phyloP scores from a whole-genome alignment of 192 early-diverging fungal species.

The Coemansia erecta region DNA sequence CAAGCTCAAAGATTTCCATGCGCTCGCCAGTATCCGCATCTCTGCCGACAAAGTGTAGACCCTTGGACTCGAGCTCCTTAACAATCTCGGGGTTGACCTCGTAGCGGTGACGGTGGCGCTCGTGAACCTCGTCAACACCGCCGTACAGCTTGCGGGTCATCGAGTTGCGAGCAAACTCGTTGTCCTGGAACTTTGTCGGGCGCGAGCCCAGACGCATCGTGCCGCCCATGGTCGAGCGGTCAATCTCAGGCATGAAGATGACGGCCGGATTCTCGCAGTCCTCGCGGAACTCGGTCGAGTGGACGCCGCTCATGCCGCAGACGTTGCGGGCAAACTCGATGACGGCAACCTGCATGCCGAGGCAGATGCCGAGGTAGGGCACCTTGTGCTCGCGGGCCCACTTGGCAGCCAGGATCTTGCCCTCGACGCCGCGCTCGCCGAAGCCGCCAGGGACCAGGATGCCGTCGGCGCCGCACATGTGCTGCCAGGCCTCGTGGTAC shows the following conservation, averaged over 20 bases:
- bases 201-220: constrained; percentile 95
- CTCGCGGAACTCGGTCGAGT: constrained; percentile 83
- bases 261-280: constrained; percentile 75
- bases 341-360: constrained; percentile 95
- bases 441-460: constrained; percentile 98
- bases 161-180: constrained; percentile 56
- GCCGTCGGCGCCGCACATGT: constrained; percentile 82
- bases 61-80: constrained; percentile 69
- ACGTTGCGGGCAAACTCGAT: constrained; percentile 97
- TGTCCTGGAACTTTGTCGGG: constrained; percentile 76
- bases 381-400: constrained; percentile 97
- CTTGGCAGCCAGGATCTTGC: constrained; percentile 91
- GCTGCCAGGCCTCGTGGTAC: constrained; percentile 95
- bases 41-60: constrained; percentile 85
- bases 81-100: constrained; percentile 94
- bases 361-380: constrained; percentile 97
- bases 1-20: constrained; percentile 95
- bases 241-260: constrained; percentile 98
- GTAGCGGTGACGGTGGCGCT: constrained; percentile 97
- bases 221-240: constrained; percentile 86
- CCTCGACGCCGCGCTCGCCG: constrained; percentile 94
- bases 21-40: constrained; percentile 90
- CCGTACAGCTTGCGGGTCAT: constrained; percentile 70
- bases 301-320: constrained; percentile 73
- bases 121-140: constrained; percentile 60